Conservation (phyloP, 345 rosid species). For the Eucalyptus guilfoylei region DNA sequence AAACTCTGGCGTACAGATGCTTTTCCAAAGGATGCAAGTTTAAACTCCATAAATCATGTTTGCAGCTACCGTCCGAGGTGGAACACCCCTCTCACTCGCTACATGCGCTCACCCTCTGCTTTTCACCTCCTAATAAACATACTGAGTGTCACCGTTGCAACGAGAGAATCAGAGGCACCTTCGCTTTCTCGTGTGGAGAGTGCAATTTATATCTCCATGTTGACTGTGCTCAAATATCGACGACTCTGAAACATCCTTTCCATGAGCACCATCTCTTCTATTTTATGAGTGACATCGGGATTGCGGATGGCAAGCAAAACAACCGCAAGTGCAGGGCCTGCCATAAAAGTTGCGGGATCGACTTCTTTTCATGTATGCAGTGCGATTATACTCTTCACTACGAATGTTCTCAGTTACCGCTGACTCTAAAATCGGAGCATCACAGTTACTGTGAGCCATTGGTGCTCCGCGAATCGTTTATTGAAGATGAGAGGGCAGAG, state of each 20-base stretch:
- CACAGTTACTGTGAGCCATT: accelerated
- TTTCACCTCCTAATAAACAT: accelerated
- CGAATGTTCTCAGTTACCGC: not conserved
- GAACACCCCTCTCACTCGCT: not conserved
- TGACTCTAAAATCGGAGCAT: accelerated
- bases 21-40: accelerated
- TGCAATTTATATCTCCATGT: not conserved
- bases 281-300: no score
- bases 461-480: not conserved
- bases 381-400: not conserved
- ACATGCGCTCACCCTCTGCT: not conserved
- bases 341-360: not conserved
- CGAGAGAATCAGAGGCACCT: accelerated
- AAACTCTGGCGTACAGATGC: not conserved
- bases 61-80: accelerated
- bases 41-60: not conserved
- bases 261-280: not conserved
- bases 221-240: accelerated
- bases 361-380: not conserved
- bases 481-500: not conserved
- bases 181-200: not conserved
- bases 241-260: not conserved
- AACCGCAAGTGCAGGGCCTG: not conserved
- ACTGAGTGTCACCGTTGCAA: accelerated
- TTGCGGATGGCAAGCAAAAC: accelerated